Evolutionary conservation across 2,329 filamentous ascomycete genomes (phyloP).

Genomic region (Fusarium neocosmosporiellum): DNA sequence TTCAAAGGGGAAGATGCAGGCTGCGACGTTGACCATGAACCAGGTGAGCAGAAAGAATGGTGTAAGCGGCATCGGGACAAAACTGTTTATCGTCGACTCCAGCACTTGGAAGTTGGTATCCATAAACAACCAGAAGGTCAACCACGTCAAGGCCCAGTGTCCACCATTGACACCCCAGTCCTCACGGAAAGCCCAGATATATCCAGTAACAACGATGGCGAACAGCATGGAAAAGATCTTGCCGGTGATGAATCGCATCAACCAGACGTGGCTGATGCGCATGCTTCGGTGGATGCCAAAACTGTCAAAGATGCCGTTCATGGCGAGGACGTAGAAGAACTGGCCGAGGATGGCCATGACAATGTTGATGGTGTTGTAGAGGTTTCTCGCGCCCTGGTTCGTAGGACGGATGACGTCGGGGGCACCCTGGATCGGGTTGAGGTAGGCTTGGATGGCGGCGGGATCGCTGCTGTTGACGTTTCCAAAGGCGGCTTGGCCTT

Average conservation of each 20-base stretch:
- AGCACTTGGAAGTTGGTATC: conserved; percentile 56
- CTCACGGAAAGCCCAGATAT: conserved; percentile 58
- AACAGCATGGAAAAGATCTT: conserved; percentile 49
- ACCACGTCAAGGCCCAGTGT: conserved; percentile 43
- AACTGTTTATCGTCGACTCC: conserved; percentile 45
- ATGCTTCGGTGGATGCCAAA: conserved; percentile 27
- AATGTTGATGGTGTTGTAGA: conserved; percentile 55
- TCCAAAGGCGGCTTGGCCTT: conserved; percentile 34
- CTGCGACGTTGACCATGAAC: conserved; percentile 54
- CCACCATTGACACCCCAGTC: conserved; percentile 52
- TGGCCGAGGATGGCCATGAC: conserved; percentile 50
- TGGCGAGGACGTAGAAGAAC: conserved; percentile 45
- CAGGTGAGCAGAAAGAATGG: conserved; percentile 57
- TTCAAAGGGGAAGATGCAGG: conserved; percentile 52
- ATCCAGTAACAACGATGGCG: conserved; percentile 52
- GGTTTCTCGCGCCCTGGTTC: conserved; percentile 47
- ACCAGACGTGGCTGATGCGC: conserved; percentile 41
- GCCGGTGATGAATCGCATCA: conserved; percentile 43
- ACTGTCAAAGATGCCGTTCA: conserved; percentile 39
- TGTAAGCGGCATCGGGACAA: conserved; percentile 49
- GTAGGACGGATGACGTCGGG: conserved; percentile 47
- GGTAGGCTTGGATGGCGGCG: conserved; percentile 44
- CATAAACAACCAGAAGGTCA: conserved; percentile 53
- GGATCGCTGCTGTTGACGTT: conserved; percentile 38
- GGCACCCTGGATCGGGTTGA: conserved; percentile 48